These are phyloP conservation scores for Chloranthus sessilifolius DNA, from an alignment of 164 flowering plant species.

Conservation along the genomic window DNA sequence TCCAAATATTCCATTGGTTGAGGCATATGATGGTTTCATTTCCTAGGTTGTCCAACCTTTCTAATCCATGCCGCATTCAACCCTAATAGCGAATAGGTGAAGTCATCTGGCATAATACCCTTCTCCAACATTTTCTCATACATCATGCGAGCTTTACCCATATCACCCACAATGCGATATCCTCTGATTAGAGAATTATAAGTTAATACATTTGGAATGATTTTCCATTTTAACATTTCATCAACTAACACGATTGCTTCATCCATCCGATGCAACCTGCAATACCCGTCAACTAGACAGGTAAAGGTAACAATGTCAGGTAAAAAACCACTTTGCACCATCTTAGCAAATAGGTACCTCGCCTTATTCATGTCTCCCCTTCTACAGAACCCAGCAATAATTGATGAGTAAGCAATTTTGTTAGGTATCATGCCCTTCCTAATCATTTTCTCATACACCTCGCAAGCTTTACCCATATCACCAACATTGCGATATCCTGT, in stretches of 20 bases:
- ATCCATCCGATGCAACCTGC: constrained; percentile 29
- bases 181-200: constrained; percentile 30
- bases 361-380: constrained; percentile 34
- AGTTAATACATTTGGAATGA: constrained; percentile 34
- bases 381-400: constrained; percentile 44
- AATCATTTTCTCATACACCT: constrained; percentile 34
- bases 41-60: constrained; percentile 2
- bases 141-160: constrained; percentile 21
- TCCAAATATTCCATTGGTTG: too few species aligned
- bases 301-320: constrained; percentile 19
- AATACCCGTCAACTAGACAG: constrained; percentile 42
- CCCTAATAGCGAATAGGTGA: constrained; percentile 13
- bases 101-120: constrained; percentile 29
- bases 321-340: constrained; percentile 26
- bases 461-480: constrained; percentile 20
- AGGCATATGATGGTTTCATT: not conserved
- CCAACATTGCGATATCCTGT: constrained; percentile 29
- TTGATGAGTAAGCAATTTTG: constrained; percentile 34
- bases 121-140: constrained; percentile 31
- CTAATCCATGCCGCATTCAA: not conserved
- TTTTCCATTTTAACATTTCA: constrained; percentile 27
- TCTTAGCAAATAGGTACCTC: constrained; percentile 23
- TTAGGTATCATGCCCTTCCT: constrained; percentile 30
- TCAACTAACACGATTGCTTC: constrained; percentile 18
- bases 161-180: constrained; percentile 21